Evolutionary conservation across 441 rosid species (phyloP).

Genomic region (Monsonia emarginata): DNA sequence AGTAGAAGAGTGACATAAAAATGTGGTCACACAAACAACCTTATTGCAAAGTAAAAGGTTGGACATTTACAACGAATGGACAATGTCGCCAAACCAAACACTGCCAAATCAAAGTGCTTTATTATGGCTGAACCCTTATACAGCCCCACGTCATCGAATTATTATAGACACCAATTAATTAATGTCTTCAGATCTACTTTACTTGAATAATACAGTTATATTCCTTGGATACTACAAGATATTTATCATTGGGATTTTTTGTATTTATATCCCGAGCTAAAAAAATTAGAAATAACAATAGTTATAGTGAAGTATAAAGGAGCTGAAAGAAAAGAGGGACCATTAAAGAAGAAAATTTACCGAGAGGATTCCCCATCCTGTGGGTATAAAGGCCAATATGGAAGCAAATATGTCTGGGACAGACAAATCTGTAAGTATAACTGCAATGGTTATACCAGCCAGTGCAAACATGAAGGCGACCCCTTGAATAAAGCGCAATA

Average conservation of each 20-base stretch:
- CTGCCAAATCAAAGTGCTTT: no score
- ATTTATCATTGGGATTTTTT: background rate
- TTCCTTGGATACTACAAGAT: background rate
- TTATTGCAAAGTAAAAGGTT: no score
- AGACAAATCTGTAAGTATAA: conserved; percentile 36
- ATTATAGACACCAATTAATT: no score
- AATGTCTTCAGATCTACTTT: background rate
- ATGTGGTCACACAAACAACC: no score
- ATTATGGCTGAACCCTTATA: no score
- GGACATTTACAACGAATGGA: no score
- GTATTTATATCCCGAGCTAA: background rate
- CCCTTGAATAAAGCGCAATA: conserved; percentile 86
- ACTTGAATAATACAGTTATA: background rate
- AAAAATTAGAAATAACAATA: background rate
- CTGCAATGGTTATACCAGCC: conserved; percentile 68
- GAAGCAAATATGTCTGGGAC: conserved; percentile 69
- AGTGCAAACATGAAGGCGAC: conserved; percentile 59
- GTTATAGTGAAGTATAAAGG: background rate
- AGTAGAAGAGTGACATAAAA: no score
- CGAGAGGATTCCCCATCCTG: conserved; percentile 92
- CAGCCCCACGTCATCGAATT: no score
- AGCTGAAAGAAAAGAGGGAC: background rate
- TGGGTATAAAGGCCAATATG: conserved; percentile 78
- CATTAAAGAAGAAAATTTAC: conserved; percentile 36
- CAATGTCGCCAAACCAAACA: no score